Base-by-base conservation (phyloP, 2,329 filamentous ascomycete species). In the Ceratocystis variospora region DNA sequence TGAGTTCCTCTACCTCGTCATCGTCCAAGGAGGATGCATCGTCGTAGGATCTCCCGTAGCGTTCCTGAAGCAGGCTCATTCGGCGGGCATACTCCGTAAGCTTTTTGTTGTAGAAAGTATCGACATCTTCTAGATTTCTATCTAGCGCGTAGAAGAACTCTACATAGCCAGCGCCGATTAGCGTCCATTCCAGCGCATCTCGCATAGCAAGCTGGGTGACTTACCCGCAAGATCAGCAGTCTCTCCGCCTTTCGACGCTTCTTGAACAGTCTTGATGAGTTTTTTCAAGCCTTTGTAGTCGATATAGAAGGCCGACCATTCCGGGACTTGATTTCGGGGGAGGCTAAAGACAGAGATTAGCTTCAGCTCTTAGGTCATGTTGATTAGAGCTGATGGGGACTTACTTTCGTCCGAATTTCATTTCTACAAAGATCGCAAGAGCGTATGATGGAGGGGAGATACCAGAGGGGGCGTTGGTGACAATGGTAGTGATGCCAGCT, bases 111-210 rank as follows among this genome's bases (percentile, higher is more conserved):
- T 96, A 97, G 76, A 99, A 97, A 63, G 84, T 84, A 76, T 96
- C 91, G 75, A 99, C 93, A 77, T 96, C 89, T 79, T 99, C 94
- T 73, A 99, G 87, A 74, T 97, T 96, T 72, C 94, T 89, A 75
- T 99, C 94, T 75, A 99, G 86, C 70, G 88, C 89, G 76, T 93
- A 96, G 79, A 96, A 96, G 81, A 99, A 96, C 76, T 92, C 94
- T 96, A 79, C 72, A 72, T 69, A 68, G 70, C 69, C 69, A 66
- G 68, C 22, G 28, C 22, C 17, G 50, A 55, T 41, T 63, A 28
- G 44, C 22, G 41, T 5, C 25, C 31, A 6, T 17, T 41, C 15
- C 22, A 63, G 22, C 4, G 48, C 41, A 67, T 45, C 61, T 45
- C 83, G 2, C 19, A 8, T 37, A n/a, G 8, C n/a, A 4, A 2